Conservation (phyloP, 768 basidiomycete genomes). For the Butyriboletus loyo region DNA sequence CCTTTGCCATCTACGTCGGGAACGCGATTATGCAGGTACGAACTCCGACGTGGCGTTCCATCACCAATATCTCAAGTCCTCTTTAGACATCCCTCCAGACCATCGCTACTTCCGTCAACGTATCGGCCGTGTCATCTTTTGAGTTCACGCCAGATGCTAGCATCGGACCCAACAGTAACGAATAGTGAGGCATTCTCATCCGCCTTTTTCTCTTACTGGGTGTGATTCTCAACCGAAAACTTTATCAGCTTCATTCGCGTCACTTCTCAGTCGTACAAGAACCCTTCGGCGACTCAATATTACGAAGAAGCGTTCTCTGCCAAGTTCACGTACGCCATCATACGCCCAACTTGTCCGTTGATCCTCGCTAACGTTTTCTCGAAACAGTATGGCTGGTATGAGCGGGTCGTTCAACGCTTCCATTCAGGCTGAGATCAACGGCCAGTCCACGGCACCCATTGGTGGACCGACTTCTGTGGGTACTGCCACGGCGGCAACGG, state of each 20-base stretch:
- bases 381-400: slow-evolving; percentile 63
- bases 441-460: slow-evolving; percentile 56
- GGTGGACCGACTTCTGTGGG: slow-evolving; percentile 34
- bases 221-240: not conserved
- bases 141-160: slow-evolving; percentile 48
- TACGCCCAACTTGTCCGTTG: not conserved
- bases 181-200: slow-evolving; percentile 46
- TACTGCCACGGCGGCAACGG: slow-evolving; percentile 13
- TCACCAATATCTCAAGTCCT: not conserved
- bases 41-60: not conserved
- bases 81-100: slow-evolving; percentile 54
- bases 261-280: slow-evolving; percentile 55
- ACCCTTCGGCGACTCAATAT: slow-evolving; percentile 50
- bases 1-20: slow-evolving; percentile 61
- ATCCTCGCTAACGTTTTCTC: not conserved
- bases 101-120: slow-evolving; percentile 48
- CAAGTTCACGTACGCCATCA: slow-evolving; percentile 58
- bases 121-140: slow-evolving; percentile 44
- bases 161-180: slow-evolving; percentile 51
- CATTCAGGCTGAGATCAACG: slow-evolving; percentile 56
- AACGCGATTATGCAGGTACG: slow-evolving; percentile 59
- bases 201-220: too few relatives aligned
- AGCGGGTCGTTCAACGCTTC: slow-evolving; percentile 61
- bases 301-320: slow-evolving; percentile 74
- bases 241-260: slow-evolving; percentile 70